These are phyloP conservation scores for Cucumis cinereus DNA, from an alignment of 306 rosid genomes.

Conservation along the genomic window DNA sequence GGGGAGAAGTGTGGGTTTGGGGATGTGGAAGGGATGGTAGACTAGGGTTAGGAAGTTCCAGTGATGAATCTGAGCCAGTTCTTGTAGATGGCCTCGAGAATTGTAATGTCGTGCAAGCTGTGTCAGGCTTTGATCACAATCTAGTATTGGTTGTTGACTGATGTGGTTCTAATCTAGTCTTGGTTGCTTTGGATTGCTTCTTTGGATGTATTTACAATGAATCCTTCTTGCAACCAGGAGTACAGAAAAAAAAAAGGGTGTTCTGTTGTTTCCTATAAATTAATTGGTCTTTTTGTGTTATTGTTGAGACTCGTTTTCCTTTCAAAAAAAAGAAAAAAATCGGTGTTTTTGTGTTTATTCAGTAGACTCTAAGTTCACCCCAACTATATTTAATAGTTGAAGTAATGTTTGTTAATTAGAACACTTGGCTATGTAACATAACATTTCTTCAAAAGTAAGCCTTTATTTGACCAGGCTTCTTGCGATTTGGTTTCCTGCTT, in stretches of 20 bases:
- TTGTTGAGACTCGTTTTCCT: no score
- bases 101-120: slow-evolving; percentile 59
- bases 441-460: not conserved
- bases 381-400: not conserved
- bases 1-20: slow-evolving; percentile 79
- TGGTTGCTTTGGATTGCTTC: slow-evolving; percentile 23
- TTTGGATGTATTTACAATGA: not conserved
- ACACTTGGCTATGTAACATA: not conserved
- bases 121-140: slow-evolving; percentile 82
- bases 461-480: not conserved
- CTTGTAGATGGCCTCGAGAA: slow-evolving; percentile 49
- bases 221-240: not conserved
- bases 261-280: not conserved
- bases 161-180: slow-evolving; percentile 33
- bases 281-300: not conserved
- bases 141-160: slow-evolving; percentile 52
- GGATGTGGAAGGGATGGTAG: slow-evolving; percentile 86
- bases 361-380: not conserved
- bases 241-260: not conserved
- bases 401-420: not conserved
- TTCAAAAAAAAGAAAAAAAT: no score
- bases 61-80: slow-evolving; percentile 57
- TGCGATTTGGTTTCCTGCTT: not conserved
- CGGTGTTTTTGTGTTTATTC: not conserved
- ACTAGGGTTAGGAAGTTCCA: slow-evolving; percentile 68